phyloP scores from a whole-genome alignment of 1,139 yeast species.

The Suhomyces choctaworum region DNA sequence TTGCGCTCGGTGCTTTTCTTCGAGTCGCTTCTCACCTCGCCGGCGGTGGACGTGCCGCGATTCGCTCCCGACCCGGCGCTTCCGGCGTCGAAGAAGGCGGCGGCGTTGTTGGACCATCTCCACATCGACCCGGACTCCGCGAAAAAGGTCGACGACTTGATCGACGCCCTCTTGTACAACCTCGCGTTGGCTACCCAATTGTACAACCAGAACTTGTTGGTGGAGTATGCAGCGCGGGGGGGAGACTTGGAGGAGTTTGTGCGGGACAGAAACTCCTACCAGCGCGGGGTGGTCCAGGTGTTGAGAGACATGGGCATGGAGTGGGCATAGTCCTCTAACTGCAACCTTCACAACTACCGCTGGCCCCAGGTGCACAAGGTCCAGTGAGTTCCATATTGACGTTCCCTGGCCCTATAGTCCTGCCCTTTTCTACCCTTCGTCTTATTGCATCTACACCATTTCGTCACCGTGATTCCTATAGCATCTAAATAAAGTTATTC shows the following conservation, averaged over 20 bases:
- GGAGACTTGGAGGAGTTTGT: slow-evolving; percentile 12
- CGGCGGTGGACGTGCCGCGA: slow-evolving; percentile 5
- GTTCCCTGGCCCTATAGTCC: too few species aligned
- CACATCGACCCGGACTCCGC: slow-evolving; percentile 12
- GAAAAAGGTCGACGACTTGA: slow-evolving; percentile 41
- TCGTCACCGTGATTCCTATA: too few species aligned
- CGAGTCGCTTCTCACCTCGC: slow-evolving; percentile 5
- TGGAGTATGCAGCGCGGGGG: slow-evolving; percentile 8
- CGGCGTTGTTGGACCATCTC: slow-evolving; percentile 13
- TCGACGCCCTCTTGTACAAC: slow-evolving; percentile 40
- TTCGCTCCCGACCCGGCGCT: slow-evolving; percentile 1
- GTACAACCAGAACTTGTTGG: slow-evolving; percentile 17
- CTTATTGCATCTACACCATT: too few species aligned
- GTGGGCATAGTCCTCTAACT: slow-evolving; percentile 4
- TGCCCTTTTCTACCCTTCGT: too few species aligned
- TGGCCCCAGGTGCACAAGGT: too few species aligned
- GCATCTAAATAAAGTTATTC: slow-evolving; percentile 8
- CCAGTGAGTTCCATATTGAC: too few species aligned
- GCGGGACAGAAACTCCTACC: slow-evolving; percentile 4
- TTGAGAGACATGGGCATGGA: slow-evolving; percentile 11
- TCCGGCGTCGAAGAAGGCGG: slow-evolving; percentile 6
- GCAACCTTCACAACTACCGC: too few species aligned
- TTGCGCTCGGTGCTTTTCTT: slow-evolving; percentile 24
- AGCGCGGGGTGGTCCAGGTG: slow-evolving; percentile 7
- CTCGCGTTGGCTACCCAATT: slow-evolving; percentile 29